phyloP scores from a whole-genome alignment of 2,329 filamentous ascomycete genomes.

The Paecilomyces sp. region DNA sequence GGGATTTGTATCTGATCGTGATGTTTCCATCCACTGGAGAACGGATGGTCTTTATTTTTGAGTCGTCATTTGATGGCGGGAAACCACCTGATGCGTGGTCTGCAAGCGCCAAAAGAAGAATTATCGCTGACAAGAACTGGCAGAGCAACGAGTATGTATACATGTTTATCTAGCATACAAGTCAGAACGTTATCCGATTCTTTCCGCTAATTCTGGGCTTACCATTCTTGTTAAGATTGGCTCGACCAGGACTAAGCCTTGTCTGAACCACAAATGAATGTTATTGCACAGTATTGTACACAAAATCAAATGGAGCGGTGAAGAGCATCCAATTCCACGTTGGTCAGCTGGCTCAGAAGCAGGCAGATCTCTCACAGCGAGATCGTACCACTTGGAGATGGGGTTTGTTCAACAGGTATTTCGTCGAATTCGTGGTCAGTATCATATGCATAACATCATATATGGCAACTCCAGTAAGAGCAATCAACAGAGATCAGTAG shows the following conservation, averaged over 20 bases:
- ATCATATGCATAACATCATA: neutral
- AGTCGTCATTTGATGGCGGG: constrained; percentile 4
- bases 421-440: neutral
- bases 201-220: neutral
- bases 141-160: neutral
- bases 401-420: neutral
- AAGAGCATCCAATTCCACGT: neutral
- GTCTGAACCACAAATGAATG: neutral
- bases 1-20: constrained; percentile 61
- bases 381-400: too few species aligned
- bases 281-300: neutral
- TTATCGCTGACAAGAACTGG: neutral
- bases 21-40: constrained; percentile 57
- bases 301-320: neutral
- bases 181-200: neutral
- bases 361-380: too few species aligned
- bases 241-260: neutral
- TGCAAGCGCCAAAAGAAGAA: neutral
- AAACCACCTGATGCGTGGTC: neutral
- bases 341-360: too few species aligned
- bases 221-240: neutral
- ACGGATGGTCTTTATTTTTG: constrained; percentile 48
- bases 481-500: neutral
- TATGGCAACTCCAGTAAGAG: neutral
- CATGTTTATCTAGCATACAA: neutral